Evolutionary conservation across 2,329 filamentous ascomycete species (phyloP), one percentile per base, ranked within the genome.

Genomic region (Coniochaeta pulveracea): DNA sequence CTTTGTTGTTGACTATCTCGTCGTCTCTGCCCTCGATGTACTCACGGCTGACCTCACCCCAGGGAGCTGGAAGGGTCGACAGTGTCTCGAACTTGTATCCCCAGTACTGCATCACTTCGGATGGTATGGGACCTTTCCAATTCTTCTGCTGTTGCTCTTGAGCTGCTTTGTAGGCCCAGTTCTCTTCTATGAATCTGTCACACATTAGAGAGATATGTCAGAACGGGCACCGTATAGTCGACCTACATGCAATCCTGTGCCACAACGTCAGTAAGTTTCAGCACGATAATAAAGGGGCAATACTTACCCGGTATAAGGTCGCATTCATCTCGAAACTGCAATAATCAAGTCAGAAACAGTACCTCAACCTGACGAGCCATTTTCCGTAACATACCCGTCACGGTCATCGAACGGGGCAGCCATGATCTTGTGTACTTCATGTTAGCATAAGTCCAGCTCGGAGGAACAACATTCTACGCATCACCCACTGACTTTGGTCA

Each of bases 31-130:
- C 62, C 51, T 94, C 88, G 41, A 98, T 95, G 37, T 78, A 75
- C 1, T 83, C 78, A 36, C 84, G 73, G 1, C 76, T 62, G 0
- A 75, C 80, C 36, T 80, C 72, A 34, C 70, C 76, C 77, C 88
- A 95, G 1, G 80, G 71, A 3, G 67, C 60, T 3, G 84, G 78
- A 4, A 96, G 60, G 2, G 91, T 78, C 6, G 79, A 76, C 2
- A 98, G 58, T 0, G 85, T 82, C 56, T 98, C 91, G 48, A 98
- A 98, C 53, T 98, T 98, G 63, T 98, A 98, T 22, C 89, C 89
- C 89, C 89, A 96, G 50, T 79, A 98, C 32, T 80, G 76, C 86
- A 95, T 95, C 42, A 88, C 64, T 37, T 91, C 81, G 33, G 81
- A 77, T 1, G 83, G 72, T 25, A 60, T 56, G 18, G 52, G 55